phyloP scores from a whole-genome alignment of 768 basidiomycete genomes.

The Lactifluus rugatus region DNA sequence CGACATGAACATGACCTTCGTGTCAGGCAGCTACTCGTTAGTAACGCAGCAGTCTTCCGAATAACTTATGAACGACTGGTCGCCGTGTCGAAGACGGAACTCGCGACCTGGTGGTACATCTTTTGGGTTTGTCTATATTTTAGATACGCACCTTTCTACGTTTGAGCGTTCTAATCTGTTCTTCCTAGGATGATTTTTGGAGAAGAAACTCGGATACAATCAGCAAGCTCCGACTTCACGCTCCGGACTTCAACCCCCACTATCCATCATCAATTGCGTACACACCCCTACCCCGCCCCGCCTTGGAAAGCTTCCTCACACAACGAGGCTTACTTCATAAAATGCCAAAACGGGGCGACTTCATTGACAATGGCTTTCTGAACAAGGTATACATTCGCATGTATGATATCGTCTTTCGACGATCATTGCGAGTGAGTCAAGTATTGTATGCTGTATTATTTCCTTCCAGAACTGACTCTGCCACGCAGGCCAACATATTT shows the following conservation, averaged over 20 bases:
- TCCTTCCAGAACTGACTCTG: constrained; percentile 5
- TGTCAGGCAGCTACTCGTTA: constrained; percentile 42
- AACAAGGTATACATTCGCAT: constrained; percentile 65
- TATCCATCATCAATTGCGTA: constrained; percentile 67
- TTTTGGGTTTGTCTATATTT: constrained; percentile 47
- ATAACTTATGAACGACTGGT: constrained; percentile 45
- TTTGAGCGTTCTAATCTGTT: not conserved
- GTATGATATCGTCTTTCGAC: constrained; percentile 57
- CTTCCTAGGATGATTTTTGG: constrained; percentile 61
- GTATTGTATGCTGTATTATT: not conserved
- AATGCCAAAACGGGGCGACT: constrained; percentile 34
- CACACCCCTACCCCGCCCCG: constrained; percentile 52
- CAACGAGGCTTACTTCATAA: constrained; percentile 51
- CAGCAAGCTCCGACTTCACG: constrained; percentile 36
- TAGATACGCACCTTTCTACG: too few species aligned
- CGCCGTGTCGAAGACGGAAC: constrained; percentile 38
- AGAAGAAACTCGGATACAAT: constrained; percentile 57
- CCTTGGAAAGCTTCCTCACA: constrained; percentile 51
- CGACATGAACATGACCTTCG: constrained; percentile 44
- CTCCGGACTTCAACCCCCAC: constrained; percentile 58
- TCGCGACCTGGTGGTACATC: constrained; percentile 68
- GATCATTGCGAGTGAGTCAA: constrained; percentile 37
- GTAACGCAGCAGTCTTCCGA: constrained; percentile 37
- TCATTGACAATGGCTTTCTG: constrained; percentile 54
- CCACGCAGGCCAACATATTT: constrained; percentile 46